Conservation (phyloP, 192 early-diverging fungal species). For the Cetraspora pellucida region DNA sequence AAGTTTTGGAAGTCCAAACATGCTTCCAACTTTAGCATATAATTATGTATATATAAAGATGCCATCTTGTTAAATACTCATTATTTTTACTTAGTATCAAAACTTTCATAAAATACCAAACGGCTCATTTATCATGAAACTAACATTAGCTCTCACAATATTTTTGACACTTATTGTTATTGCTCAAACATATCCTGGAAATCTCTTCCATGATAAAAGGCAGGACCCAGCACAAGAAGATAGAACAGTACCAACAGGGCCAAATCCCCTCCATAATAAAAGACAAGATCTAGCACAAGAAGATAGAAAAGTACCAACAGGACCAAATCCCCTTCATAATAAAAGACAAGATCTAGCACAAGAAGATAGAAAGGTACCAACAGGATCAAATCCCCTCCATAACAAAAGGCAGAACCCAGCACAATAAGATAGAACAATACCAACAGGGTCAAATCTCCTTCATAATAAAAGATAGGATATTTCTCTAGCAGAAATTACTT, state of each 20-base stretch:
- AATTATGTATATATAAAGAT: neutral
- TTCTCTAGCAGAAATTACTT: neutral
- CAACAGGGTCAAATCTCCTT: too few relatives aligned
- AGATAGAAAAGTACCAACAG: neutral
- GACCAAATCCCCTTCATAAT: conserved; percentile 15
- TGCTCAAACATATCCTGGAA: neutral
- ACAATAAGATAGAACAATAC: too few relatives aligned
- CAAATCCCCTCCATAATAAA: neutral
- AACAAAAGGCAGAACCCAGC: too few relatives aligned
- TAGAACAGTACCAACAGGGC: neutral
- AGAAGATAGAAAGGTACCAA: too few relatives aligned
- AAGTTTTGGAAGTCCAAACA: neutral
- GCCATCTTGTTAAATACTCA: neutral
- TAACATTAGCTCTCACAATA: neutral
- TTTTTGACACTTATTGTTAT: neutral
- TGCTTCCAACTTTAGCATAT: neutral
- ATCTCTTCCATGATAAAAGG: neutral
- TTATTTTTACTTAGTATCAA: neutral
- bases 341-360: neutral
- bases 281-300: neutral
- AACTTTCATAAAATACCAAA: neutral
- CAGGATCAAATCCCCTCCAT: too few relatives aligned
- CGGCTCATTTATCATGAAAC: neutral
- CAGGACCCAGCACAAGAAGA: neutral
- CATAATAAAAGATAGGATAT: neutral